Conservation (phyloP, 1,139 yeast genomes). For the Pichia sp. region DNA sequence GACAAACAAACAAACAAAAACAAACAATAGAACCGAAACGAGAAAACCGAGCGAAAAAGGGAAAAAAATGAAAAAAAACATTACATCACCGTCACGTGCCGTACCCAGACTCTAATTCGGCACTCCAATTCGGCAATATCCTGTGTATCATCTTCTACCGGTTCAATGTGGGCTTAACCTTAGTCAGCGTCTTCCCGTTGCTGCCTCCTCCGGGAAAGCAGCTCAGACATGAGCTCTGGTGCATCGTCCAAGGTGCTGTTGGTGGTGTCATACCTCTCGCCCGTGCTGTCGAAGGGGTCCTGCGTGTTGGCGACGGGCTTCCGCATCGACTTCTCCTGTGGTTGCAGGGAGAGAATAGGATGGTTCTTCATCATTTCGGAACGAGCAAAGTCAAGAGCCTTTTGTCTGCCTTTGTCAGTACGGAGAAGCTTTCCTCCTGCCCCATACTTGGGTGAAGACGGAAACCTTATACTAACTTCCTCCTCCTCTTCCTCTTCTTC, state of each 20-base stretch:
- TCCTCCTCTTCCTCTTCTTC: slow-evolving; percentile 18
- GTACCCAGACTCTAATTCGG: no score
- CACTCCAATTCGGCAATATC: no score
- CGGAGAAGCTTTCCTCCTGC: slow-evolving; percentile 29
- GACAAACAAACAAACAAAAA: no score
- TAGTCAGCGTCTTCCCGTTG: background rate
- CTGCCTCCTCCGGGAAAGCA: background rate
- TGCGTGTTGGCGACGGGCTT: background rate
- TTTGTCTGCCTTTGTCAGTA: slow-evolving; percentile 23
- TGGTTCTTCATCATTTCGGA: slow-evolving; percentile 19
- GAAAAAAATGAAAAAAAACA: no score
- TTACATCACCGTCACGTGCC: no score
- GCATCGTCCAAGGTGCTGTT: slow-evolving; percentile 13
- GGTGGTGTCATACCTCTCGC: background rate
- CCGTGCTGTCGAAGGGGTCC: background rate
- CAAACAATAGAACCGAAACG: no score
- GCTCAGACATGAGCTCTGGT: slow-evolving; percentile 12
- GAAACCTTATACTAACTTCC: slow-evolving; percentile 41
- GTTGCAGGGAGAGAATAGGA: slow-evolving; percentile 19
- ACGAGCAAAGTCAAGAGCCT: slow-evolving; percentile 27
- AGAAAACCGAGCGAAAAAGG: no score
- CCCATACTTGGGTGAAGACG: slow-evolving; percentile 46
- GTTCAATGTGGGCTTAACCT: no score
- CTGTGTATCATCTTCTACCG: no score
- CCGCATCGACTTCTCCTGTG: background rate